A percentile compares a stretch with the other conserved stretches of the same genome.
phyloP scores from a whole-genome alignment of 1,284 basidiomycete species.

The Heliocybe sulcata region DNA sequence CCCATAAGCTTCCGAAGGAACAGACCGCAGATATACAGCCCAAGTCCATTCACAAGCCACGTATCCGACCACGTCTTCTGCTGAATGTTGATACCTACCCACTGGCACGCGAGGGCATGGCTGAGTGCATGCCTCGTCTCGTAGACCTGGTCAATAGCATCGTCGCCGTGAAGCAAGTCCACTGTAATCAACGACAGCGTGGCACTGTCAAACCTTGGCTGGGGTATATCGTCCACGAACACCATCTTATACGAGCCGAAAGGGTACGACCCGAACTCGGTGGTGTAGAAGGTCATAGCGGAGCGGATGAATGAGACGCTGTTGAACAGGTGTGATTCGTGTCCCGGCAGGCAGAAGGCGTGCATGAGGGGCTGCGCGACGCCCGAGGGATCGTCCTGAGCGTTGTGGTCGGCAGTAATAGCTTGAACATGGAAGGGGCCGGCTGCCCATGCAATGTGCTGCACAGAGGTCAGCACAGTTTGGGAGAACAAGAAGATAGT shows the following conservation, averaged over 20 bases:
- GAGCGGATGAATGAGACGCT: constrained; percentile 78
- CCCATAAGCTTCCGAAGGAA: constrained; percentile 87
- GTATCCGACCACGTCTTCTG: constrained; percentile 93
- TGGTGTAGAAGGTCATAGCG: constrained; percentile 89
- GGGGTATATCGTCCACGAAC: constrained; percentile 88
- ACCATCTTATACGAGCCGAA: constrained; percentile 94
- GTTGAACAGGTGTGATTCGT: constrained; percentile 60
- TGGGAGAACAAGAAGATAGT: constrained; percentile 94
- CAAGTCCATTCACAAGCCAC: constrained; percentile 94
- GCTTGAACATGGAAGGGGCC: constrained; percentile 87
- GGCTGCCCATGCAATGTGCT: constrained; percentile 94
- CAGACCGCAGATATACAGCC: constrained; percentile 85
- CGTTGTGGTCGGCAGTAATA: constrained; percentile 55
- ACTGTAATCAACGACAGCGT: constrained; percentile 78
- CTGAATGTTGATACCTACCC: constrained; percentile 96
- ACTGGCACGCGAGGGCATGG: constrained; percentile 91
- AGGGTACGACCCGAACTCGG: constrained; percentile 95
- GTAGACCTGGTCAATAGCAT: constrained; percentile 90
- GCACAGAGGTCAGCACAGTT: constrained; percentile 83
- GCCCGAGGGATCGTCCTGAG: constrained; percentile 51
- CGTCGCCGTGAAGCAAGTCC: constrained; percentile 83
- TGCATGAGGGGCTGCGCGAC: constrained; percentile 83
- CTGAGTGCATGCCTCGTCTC: constrained; percentile 85
- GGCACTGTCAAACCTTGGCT: constrained; percentile 77
- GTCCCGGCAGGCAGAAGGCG: constrained; percentile 89